A percentile compares a stretch with the other conserved stretches of the same genome.
Conservation (phyloP, 495 filamentous ascomycete genomes). For the Xylaria castorea region DNA sequence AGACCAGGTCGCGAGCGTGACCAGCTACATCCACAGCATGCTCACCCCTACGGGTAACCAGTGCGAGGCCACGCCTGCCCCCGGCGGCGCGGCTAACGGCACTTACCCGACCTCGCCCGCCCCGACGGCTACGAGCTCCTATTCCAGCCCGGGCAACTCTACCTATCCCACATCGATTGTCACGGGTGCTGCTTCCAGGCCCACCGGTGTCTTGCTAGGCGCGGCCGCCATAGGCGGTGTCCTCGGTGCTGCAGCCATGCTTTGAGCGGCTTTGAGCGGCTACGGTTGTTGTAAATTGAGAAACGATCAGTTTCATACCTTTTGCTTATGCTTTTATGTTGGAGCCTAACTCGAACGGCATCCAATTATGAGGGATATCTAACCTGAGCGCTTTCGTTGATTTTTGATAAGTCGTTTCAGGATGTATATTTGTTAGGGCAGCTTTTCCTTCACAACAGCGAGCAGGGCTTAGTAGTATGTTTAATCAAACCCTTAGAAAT, state of each 20-base stretch:
- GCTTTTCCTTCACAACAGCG: neutral
- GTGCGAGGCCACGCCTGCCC: neutral
- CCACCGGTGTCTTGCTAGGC: slow-evolving; percentile 20
- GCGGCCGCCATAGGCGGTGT: slow-evolving; percentile 20
- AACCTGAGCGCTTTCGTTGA: neutral
- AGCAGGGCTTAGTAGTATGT: neutral
- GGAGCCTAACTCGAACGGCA: neutral
- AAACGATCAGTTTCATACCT: neutral
- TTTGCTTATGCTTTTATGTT: neutral
- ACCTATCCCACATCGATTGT: slow-evolving; percentile 9
- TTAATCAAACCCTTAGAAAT: neutral
- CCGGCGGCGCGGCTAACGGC: slow-evolving; percentile 14
- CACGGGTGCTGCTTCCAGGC: slow-evolving; percentile 15
- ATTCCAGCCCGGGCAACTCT: neutral
- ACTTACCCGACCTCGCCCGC: slow-evolving; percentile 20
- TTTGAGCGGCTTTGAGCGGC: slow-evolving; percentile 16
- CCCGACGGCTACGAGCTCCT: slow-evolving; percentile 5
- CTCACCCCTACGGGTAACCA: neutral
- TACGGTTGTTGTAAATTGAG: neutral
- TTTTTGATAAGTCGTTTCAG: slow-evolving; percentile 37
- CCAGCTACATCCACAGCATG: slow-evolving; percentile 16
- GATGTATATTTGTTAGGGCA: neutral
- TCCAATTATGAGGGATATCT: neutral
- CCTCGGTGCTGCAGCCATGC: slow-evolving; percentile 15
- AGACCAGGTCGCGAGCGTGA: slow-evolving; percentile 16